A percentile compares a stretch with the other conserved stretches of the same genome.
Evolutionary conservation across 257 asterid species (phyloP).

Genomic region (Gentiana dahurica): DNA sequence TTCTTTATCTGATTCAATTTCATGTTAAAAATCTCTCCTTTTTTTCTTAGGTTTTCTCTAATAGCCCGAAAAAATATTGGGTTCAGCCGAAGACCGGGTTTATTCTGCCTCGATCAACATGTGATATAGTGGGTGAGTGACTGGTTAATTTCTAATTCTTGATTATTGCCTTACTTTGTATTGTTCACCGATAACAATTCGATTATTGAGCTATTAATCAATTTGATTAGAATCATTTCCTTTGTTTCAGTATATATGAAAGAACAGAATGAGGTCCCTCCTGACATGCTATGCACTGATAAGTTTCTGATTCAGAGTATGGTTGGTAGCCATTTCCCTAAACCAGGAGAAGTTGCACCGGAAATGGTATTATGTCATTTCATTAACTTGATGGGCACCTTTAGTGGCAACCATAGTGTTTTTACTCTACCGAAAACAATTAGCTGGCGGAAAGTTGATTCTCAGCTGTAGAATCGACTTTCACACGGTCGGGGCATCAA

Average conservation of each 20-base stretch:
- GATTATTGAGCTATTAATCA: neutral
- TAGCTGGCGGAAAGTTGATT: too few species aligned
- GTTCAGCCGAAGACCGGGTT: slow-evolving; percentile 75
- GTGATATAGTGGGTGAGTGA: slow-evolving; percentile 35
- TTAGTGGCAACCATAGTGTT: too few species aligned
- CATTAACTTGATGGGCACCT: too few species aligned
- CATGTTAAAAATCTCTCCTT: neutral
- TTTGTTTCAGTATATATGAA: slow-evolving; percentile 39
- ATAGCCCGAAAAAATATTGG: slow-evolving; percentile 71
- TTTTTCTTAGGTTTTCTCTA: slow-evolving; percentile 37
- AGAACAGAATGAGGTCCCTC: slow-evolving; percentile 80
- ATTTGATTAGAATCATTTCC: slow-evolving; percentile 2
- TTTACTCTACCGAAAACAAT: too few species aligned
- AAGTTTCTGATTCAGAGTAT: slow-evolving; percentile 84
- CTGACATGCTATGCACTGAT: slow-evolving; percentile 81
- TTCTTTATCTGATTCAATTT: too few species aligned
- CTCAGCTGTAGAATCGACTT: too few species aligned
- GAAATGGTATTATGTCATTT: slow-evolving; percentile 40
- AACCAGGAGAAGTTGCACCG: slow-evolving; percentile 44
- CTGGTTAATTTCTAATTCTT: neutral
- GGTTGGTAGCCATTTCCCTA: slow-evolving; percentile 34
- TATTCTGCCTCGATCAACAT: slow-evolving; percentile 53
- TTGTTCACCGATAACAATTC: too few species aligned
- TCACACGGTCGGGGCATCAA: too few species aligned
- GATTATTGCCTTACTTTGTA: neutral